phyloP scores from a whole-genome alignment of 768 basidiomycete species.

The Albatrellus ellisii region DNA sequence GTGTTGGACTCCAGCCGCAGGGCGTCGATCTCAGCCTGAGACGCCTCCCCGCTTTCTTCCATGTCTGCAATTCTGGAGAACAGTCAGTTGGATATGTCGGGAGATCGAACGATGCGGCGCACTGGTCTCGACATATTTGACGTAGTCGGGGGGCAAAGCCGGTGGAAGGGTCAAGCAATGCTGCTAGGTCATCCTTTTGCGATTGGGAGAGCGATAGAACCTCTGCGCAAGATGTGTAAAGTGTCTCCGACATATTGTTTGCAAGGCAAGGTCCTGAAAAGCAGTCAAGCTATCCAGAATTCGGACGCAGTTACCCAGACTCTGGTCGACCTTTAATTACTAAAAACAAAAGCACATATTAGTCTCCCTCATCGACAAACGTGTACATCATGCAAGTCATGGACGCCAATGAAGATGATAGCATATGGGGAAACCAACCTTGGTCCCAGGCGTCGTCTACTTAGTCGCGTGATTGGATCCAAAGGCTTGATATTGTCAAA shows the following conservation, averaged over 20 bases:
- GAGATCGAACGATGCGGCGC: slow-evolving; percentile 16
- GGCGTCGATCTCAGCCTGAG: slow-evolving; percentile 43
- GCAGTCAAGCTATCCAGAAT: too few species aligned
- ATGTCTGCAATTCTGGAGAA: slow-evolving; percentile 36
- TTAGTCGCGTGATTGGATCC: too few species aligned
- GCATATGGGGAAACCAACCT: too few species aligned
- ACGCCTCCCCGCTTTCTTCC: slow-evolving; percentile 29
- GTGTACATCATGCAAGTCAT: too few species aligned
- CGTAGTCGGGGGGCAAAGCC: slow-evolving; percentile 60
- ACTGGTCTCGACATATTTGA: slow-evolving; percentile 44
- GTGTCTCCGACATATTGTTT: slow-evolving; percentile 29
- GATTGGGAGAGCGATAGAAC: slow-evolving; percentile 49
- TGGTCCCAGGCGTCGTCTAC: too few species aligned
- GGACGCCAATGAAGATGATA: too few species aligned
- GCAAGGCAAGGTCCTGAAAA: too few species aligned
- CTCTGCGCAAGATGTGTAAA: slow-evolving; percentile 58
- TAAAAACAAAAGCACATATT: too few species aligned
- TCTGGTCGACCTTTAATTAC: too few species aligned
- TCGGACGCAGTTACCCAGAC: too few species aligned
- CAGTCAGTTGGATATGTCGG: slow-evolving; percentile 1
- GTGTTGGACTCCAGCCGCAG: slow-evolving; percentile 68
- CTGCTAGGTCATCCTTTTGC: slow-evolving; percentile 37
- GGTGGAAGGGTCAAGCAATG: slow-evolving; percentile 47
- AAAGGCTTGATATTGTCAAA: too few species aligned
- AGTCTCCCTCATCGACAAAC: too few species aligned